A percentile compares a stretch with the other conserved stretches of the same genome.
Evolutionary conservation across 2,329 filamentous ascomycete genomes (phyloP).

Genomic region (Ascochyta rabiei): DNA sequence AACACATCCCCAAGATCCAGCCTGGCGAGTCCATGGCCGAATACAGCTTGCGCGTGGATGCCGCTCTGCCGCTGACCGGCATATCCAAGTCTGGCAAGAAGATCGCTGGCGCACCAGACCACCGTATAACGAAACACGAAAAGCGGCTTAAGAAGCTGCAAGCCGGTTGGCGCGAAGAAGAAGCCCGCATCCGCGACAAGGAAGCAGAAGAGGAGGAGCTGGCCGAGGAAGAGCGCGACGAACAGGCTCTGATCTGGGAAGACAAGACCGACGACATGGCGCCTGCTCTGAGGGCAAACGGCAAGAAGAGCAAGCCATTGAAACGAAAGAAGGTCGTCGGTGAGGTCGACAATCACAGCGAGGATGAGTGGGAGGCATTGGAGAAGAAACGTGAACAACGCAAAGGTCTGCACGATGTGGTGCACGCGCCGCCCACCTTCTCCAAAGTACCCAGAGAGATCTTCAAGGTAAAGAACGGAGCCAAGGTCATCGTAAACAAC

Average conservation of each 20-base stretch:
- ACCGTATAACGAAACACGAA: conserved; percentile 77
- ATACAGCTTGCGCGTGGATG: conserved; percentile 82
- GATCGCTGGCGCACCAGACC: conserved; percentile 68
- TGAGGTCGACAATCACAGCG: conserved; percentile 61
- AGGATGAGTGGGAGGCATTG: conserved; percentile 80
- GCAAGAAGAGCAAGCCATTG: conserved; percentile 59
- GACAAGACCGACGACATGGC: conserved; percentile 69
- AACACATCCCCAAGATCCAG: conserved; percentile 60
- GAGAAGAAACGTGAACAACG: conserved; percentile 63
- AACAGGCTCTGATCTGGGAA: conserved; percentile 67
- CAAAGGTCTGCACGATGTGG: conserved; percentile 65
- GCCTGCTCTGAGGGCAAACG: conserved; percentile 44
- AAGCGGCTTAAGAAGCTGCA: conserved; percentile 72
- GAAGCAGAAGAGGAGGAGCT: conserved; percentile 78
- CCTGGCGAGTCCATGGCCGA: conserved; percentile 84
- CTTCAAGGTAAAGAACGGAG: conserved; percentile 69
- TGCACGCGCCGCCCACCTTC: conserved; percentile 76
- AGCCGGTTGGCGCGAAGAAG: conserved; percentile 62
- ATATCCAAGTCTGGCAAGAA: conserved; percentile 68
- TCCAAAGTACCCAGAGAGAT: conserved; percentile 66
- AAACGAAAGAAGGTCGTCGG: conserved; percentile 59
- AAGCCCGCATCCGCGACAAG: conserved; percentile 66
- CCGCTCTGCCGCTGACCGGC: conserved; percentile 76
- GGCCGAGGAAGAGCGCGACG: conserved; percentile 66
- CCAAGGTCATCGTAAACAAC: conserved; percentile 69